These are phyloP conservation scores for Acer saccharum DNA, from an alignment of 345 rosid species.

Conservation along the genomic window DNA sequence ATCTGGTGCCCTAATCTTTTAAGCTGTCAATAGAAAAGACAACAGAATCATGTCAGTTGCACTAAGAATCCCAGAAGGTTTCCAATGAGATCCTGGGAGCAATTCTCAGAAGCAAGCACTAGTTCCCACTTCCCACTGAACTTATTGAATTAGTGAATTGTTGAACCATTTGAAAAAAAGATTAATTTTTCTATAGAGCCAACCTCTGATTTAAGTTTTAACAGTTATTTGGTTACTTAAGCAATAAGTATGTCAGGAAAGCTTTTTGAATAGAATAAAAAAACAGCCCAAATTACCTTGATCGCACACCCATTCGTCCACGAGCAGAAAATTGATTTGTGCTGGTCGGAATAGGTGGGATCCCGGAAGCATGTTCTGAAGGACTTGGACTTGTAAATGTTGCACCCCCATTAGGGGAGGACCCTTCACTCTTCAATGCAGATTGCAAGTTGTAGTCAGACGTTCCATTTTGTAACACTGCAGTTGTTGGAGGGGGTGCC, in stretches of 20 bases:
- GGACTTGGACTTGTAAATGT: conserved; percentile 44
- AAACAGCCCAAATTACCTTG: conserved; percentile 55
- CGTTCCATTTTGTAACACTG: conserved; percentile 66
- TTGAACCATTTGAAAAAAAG: neutral
- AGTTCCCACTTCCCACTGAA: neutral
- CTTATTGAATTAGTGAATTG: neutral
- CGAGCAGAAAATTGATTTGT: conserved; percentile 93
- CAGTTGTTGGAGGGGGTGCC: conserved; percentile 86
- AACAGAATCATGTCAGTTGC: neutral
- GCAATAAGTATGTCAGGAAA: neutral
- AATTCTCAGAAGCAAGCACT: neutral
- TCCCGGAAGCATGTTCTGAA: conserved; percentile 60
- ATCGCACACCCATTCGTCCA: conserved; percentile 81
- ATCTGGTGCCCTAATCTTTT: too few relatives aligned
- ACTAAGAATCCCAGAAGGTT: neutral
- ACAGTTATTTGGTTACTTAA: neutral
- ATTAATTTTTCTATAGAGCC: neutral
- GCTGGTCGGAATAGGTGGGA: conserved; percentile 77
- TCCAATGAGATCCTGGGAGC: neutral
- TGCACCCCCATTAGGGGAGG: conserved; percentile 55
- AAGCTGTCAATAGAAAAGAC: neutral
- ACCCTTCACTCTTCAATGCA: conserved; percentile 53
- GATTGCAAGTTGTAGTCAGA: conserved; percentile 66
- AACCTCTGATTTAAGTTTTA: neutral
- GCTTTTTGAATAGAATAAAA: neutral